Conservation (phyloP, 139 green algal species). For the Micractinium sp. region DNA sequence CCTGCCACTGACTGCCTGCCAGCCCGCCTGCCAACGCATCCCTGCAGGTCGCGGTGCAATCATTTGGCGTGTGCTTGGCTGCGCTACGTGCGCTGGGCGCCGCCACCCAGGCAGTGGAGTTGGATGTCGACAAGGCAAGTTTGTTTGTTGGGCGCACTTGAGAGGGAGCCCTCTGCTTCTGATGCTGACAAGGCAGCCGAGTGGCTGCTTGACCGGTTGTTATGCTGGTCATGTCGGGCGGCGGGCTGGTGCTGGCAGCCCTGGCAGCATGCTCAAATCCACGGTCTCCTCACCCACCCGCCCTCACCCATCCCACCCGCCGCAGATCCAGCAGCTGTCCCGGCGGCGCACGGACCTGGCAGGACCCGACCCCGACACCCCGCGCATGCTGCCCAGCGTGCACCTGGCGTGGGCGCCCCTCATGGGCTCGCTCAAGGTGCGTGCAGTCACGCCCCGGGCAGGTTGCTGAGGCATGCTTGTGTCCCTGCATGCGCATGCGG, state of each 20-base stretch:
- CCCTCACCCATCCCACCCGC: not conserved
- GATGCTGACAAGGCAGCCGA: too few relatives aligned
- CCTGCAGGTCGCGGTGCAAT: conserved; percentile 54
- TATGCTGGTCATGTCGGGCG: too few relatives aligned
- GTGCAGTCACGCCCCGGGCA: too few relatives aligned
- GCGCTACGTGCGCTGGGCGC: conserved; percentile 45
- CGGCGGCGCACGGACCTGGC: conserved; percentile 39
- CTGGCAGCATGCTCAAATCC: too few relatives aligned
- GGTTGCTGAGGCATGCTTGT: not conserved
- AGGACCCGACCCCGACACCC: conserved; percentile 58
- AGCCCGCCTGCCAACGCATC: too few relatives aligned
- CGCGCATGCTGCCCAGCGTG: conserved; percentile 74
- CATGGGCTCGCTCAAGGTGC: conserved; percentile 58
- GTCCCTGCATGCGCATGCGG: not conserved
- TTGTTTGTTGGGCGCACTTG: not conserved
- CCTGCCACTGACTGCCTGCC: too few relatives aligned
- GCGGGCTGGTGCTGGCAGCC: too few relatives aligned
- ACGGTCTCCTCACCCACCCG: not conserved
- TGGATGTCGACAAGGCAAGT: conserved; percentile 3
- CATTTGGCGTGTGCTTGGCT: conserved; percentile 44
- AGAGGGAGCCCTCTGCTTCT: not conserved
- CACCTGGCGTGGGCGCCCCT: conserved; percentile 70
- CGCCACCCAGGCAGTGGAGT: conserved; percentile 38
- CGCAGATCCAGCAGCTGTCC: conserved; percentile 34
- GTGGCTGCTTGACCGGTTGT: too few relatives aligned